Conservation (phyloP, 2,329 filamentous ascomycete species). For the Cladosporium sphaerospermum region DNA sequence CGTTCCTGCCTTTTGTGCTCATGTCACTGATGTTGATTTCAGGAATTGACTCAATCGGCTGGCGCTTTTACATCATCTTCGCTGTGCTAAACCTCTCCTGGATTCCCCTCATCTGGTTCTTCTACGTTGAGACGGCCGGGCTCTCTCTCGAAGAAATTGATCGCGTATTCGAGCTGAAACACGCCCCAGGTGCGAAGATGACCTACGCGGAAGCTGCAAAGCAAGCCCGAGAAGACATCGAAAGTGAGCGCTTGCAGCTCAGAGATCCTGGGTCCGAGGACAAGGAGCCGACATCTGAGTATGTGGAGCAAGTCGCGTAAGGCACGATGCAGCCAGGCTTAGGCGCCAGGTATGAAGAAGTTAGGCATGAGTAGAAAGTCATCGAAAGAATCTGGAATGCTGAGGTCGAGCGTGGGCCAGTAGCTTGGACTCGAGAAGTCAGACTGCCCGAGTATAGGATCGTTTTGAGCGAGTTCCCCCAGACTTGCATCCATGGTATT, state of each 20-base stretch:
- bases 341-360: not conserved
- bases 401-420: not conserved
- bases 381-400: not conserved
- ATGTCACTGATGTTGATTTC: too few relatives aligned
- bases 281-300: not conserved
- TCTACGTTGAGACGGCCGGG: conserved; percentile 13
- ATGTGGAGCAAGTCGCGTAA: not conserved
- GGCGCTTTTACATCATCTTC: conserved; percentile 36
- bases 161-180: conserved; percentile 13
- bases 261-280: not conserved
- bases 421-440: too few relatives aligned
- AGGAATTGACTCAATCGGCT: conserved; percentile 14
- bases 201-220: conserved; percentile 13
- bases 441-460: too few relatives aligned
- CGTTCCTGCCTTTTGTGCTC: not conserved
- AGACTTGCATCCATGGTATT: too few relatives aligned
- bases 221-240: conserved; percentile 11
- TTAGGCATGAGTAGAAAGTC: conserved; percentile 3
- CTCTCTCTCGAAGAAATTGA: conserved; percentile 15
- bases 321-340: not conserved
- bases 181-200: conserved; percentile 9
- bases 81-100: conserved; percentile 46
- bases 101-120: conserved; percentile 43
- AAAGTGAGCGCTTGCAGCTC: conserved; percentile 8
- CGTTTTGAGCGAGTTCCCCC: too few relatives aligned